Percentiles rank a stretch among this genome's conserved stretches.
These are phyloP conservation scores for Nicotiana otophora DNA, from an alignment of 257 asterid species.

Conservation along the genomic window DNA sequence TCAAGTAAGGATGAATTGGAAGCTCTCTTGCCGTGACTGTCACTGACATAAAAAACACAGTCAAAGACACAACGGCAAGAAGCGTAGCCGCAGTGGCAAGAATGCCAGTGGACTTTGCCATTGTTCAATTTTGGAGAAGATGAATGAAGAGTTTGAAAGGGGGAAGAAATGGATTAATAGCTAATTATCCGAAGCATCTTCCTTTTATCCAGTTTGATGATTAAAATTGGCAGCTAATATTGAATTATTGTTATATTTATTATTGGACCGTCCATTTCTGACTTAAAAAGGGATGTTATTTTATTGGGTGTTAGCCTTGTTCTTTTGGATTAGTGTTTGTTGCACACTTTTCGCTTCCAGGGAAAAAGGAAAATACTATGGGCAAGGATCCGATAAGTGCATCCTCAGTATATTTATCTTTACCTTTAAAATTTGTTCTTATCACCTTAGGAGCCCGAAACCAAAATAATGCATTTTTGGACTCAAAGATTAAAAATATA, in stretches of 20 bases:
- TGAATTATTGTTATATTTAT: neutral
- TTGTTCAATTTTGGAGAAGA: neutral
- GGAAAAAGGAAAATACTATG: neutral
- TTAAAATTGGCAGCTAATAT: neutral
- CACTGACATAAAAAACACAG: conserved; percentile 28
- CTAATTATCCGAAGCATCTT: neutral
- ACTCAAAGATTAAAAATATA: too few species aligned
- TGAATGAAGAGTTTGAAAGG: neutral
- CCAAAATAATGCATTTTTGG: too few species aligned
- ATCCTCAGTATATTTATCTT: neutral
- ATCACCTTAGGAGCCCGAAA: neutral
- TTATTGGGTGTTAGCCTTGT: neutral
- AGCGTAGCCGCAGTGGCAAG: neutral
- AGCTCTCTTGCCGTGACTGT: conserved; percentile 28
- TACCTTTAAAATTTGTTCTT: neutral
- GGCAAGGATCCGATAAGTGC: too few species aligned
- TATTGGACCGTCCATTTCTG: neutral
- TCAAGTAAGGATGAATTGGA: conserved; percentile 58
- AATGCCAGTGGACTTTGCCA: neutral
- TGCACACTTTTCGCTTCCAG: neutral
- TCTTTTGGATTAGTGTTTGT: neutral
- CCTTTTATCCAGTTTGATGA: neutral
- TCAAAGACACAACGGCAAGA: conserved; percentile 9
- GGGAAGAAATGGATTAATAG: neutral
- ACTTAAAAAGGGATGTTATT: neutral